A percentile compares a stretch with the other conserved stretches of the same genome.
These are phyloP conservation scores for Apophysomyces trapeziformis DNA, from an alignment of 371 early-diverging fungal genomes.

Conservation along the genomic window DNA sequence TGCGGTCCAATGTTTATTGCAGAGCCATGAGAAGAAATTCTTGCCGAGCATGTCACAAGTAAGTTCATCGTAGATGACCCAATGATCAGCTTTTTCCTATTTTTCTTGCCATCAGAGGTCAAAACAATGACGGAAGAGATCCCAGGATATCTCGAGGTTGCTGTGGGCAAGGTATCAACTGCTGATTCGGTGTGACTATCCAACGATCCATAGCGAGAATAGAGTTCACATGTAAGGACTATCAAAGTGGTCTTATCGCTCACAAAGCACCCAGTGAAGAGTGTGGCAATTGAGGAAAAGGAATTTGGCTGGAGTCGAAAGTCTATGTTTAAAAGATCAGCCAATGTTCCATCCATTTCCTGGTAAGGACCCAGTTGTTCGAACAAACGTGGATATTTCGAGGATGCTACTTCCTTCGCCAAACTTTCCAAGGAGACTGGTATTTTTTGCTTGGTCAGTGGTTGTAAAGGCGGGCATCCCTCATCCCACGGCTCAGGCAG, in stretches of 20 bases:
- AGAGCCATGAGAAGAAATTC: neutral
- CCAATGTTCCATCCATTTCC: neutral
- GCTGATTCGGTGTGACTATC: constrained; percentile 8
- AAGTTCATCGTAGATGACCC: constrained; percentile 3
- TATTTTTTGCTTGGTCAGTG: neutral
- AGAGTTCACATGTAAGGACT: constrained; percentile 1
- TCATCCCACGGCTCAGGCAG: constrained; percentile 4
- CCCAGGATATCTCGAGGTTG: neutral
- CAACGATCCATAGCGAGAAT: constrained; percentile 8
- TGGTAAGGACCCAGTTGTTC: constrained; percentile 1
- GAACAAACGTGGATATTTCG: no score
- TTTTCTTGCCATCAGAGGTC: constrained; percentile 6
- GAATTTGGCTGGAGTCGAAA: neutral
- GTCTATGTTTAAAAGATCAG: constrained; percentile 5
- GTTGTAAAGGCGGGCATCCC: neutral
- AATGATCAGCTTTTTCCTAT: constrained; percentile 10
- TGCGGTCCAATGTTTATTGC: constrained; percentile 5
- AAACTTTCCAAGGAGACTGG: neutral
- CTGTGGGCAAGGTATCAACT: neutral
- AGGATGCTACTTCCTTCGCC: neutral
- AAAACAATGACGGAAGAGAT: neutral
- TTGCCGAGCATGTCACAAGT: constrained; percentile 7
- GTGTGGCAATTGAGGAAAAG: neutral
- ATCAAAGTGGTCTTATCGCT: neutral
- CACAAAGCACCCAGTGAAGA: constrained; percentile 2